These are phyloP conservation scores for Buddleja alternifolia DNA, from an alignment of 257 asterid species.

Conservation along the genomic window DNA sequence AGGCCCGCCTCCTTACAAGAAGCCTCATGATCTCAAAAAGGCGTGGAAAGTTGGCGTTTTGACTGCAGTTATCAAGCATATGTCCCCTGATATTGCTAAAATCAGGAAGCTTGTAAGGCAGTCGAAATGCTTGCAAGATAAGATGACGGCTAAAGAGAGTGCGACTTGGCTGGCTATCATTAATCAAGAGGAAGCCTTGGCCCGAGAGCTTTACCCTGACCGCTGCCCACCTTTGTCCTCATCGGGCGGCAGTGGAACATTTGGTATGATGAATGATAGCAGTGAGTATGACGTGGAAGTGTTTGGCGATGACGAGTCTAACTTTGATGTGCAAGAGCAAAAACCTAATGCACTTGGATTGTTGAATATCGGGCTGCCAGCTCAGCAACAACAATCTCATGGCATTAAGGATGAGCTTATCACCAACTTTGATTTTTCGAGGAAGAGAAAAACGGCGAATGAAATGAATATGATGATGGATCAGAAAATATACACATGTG, in stretches of 20 bases:
- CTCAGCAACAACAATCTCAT: slow-evolving; percentile 37
- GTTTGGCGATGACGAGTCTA: slow-evolving; percentile 33
- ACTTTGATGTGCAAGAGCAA: slow-evolving; percentile 53
- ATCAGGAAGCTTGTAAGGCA: slow-evolving; percentile 62
- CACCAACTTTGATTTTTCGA: slow-evolving; percentile 43
- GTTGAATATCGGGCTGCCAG: slow-evolving; percentile 38
- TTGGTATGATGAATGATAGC: slow-evolving; percentile 38
- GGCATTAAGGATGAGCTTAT: slow-evolving; percentile 39
- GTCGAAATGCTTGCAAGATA: slow-evolving; percentile 64
- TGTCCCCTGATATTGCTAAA: slow-evolving; percentile 66
- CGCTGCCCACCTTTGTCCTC: slow-evolving; percentile 43
- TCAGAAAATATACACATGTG: slow-evolving; percentile 68
- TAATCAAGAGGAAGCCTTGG: slow-evolving; percentile 62
- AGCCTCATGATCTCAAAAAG: slow-evolving; percentile 67
- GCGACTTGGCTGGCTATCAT: slow-evolving; percentile 65
- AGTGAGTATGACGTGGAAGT: slow-evolving; percentile 65
- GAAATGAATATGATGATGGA: slow-evolving; percentile 44
- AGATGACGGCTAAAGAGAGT: slow-evolving; percentile 76
- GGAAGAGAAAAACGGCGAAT: slow-evolving; percentile 46
- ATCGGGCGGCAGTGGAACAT: slow-evolving; percentile 41
- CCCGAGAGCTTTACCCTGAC: slow-evolving; percentile 60
- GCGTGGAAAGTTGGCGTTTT: slow-evolving; percentile 73
- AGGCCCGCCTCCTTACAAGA: slow-evolving; percentile 63
- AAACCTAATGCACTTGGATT: slow-evolving; percentile 45
- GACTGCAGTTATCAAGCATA: slow-evolving; percentile 65